Conservation (phyloP, 805 yeast species). For the Metschnikowia continentalis region DNA sequence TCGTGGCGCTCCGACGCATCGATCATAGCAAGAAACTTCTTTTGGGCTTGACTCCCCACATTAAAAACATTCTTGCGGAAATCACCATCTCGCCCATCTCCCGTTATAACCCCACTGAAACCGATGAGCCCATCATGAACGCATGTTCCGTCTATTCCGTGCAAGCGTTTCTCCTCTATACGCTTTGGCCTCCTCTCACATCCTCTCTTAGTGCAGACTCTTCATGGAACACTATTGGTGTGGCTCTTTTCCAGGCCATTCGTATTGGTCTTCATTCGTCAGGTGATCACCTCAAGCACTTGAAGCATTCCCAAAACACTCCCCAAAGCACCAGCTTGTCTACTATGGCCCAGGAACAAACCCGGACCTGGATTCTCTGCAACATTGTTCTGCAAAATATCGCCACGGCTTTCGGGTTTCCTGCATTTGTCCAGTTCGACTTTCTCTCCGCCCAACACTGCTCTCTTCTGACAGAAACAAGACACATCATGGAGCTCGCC, state of each 20-base stretch:
- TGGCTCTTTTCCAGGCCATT: slow-evolving; percentile 89
- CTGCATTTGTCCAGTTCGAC: slow-evolving; percentile 86
- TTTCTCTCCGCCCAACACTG: slow-evolving; percentile 44
- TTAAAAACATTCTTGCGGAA: slow-evolving; percentile 78
- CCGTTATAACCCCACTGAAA: slow-evolving; percentile 72
- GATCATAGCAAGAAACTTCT: slow-evolving; percentile 40
- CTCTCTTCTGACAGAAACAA: slow-evolving; percentile 54
- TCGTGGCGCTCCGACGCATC: slow-evolving; percentile 72
- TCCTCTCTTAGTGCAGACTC: slow-evolving; percentile 94
- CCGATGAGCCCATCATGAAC: slow-evolving; percentile 76
- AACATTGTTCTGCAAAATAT: slow-evolving; percentile 86
- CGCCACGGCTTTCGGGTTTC: slow-evolving; percentile 92
- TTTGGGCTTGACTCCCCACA: slow-evolving; percentile 58
- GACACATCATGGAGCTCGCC: slow-evolving; percentile 77
- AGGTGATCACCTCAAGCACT: neutral
- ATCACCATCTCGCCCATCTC: slow-evolving; percentile 88
- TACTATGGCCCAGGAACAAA: slow-evolving; percentile 62
- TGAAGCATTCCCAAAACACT: slow-evolving; percentile 2
- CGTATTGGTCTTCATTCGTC: slow-evolving; percentile 84
- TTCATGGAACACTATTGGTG: slow-evolving; percentile 92
- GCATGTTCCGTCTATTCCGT: slow-evolving; percentile 91
- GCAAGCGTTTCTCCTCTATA: slow-evolving; percentile 83
- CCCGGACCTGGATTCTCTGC: slow-evolving; percentile 90
- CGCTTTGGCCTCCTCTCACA: slow-evolving; percentile 95
- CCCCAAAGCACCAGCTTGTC: slow-evolving; percentile 3